Evolutionary conservation across 2,329 filamentous ascomycete genomes (phyloP).

Genomic region (Exserohilum rostratum): DNA sequence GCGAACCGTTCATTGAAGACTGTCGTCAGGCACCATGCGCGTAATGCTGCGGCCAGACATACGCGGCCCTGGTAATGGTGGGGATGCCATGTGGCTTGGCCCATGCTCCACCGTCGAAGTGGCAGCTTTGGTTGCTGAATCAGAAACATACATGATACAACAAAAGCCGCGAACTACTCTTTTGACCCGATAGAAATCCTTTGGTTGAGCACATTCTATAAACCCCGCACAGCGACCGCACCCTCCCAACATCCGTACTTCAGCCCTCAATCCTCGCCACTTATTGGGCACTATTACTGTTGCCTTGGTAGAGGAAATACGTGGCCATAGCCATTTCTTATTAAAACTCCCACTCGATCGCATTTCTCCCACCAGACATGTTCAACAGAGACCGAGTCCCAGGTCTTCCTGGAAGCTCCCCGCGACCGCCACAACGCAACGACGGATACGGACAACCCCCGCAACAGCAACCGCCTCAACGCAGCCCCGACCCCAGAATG

Average conservation of each 20-base stretch:
- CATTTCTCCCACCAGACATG: constrained; percentile 48
- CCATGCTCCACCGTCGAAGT: constrained; percentile 6
- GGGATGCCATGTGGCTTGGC: constrained; percentile 21
- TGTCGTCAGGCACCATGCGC: background rate
- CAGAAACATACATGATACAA: constrained; percentile 29
- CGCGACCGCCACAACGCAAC: constrained; percentile 49
- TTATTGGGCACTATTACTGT: background rate
- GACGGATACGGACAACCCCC: constrained; percentile 51
- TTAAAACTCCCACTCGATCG: background rate
- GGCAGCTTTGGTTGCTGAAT: constrained; percentile 4
- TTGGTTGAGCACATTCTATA: background rate
- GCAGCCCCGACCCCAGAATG: constrained; percentile 40
- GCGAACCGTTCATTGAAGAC: background rate
- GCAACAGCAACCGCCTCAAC: constrained; percentile 36
- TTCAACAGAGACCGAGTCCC: constrained; percentile 63
- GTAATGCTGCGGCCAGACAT: background rate
- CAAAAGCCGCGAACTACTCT: constrained; percentile 4
- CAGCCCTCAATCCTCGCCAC: constrained; percentile 2
- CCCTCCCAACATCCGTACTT: background rate
- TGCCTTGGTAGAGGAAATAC: constrained; percentile 2
- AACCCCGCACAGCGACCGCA: background rate
- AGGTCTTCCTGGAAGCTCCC: constrained; percentile 52
- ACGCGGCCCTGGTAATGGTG: background rate
- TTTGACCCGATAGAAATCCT: background rate
- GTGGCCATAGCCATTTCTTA: background rate